These are phyloP conservation scores for Suillus luteus DNA, from an alignment of 768 basidiomycete species.

Conservation along the genomic window DNA sequence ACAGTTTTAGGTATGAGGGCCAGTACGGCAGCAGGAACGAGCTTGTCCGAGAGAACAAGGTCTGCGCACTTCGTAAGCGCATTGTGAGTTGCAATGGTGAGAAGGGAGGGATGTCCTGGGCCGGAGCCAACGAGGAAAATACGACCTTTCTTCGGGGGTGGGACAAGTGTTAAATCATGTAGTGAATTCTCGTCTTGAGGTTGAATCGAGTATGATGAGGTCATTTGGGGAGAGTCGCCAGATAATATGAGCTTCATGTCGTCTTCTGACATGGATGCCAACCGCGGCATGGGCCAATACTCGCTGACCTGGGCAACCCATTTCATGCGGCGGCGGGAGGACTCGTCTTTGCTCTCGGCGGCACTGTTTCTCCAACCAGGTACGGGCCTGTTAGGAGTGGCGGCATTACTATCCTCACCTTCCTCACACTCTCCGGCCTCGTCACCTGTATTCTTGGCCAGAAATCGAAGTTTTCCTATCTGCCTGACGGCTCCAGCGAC, in stretches of 20 bases:
- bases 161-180: constrained; percentile 24
- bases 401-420: constrained; percentile 52
- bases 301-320: constrained; percentile 97
- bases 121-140: constrained; percentile 94
- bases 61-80: constrained; percentile 81
- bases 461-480: constrained; percentile 65
- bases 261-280: constrained; percentile 64
- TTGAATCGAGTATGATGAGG: constrained; percentile 20
- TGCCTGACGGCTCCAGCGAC: constrained; percentile 75
- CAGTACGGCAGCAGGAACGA: constrained; percentile 88
- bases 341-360: constrained; percentile 45
- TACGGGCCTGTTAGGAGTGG: constrained; percentile 73
- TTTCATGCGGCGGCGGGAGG: constrained; percentile 69
- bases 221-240: background rate
- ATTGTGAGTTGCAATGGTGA: constrained; percentile 84
- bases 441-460: constrained; percentile 41
- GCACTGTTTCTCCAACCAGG: constrained; percentile 43
- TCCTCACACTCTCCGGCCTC: constrained; percentile 41
- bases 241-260: constrained; percentile 69
- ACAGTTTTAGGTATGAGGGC: constrained; percentile 74
- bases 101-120: constrained; percentile 90
- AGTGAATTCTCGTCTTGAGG: constrained; percentile 36
- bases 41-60: constrained; percentile 92
- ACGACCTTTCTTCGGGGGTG: constrained; percentile 47
- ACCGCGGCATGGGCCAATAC: constrained; percentile 85